Percentiles rank a stretch among this genome's conserved stretches.
These are phyloP conservation scores for Crithidia fasciculata DNA, from an alignment of 208 protist species.

Conservation along the genomic window DNA sequence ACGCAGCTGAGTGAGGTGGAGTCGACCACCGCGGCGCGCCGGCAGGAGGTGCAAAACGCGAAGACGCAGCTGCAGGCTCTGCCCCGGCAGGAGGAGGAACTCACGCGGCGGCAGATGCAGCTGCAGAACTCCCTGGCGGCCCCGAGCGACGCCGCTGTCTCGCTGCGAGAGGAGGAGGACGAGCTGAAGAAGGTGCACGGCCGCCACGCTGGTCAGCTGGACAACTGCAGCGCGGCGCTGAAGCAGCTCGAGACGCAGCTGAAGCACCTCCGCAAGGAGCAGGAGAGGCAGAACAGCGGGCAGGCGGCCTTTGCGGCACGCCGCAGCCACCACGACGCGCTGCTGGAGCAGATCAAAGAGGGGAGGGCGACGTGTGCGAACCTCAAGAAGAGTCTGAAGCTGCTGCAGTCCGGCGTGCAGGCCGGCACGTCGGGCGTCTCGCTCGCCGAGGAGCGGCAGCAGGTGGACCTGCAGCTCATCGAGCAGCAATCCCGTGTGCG, in stretches of 20 bases:
- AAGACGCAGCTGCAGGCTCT: conserved; percentile 58
- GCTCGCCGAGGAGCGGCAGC: conserved; percentile 73
- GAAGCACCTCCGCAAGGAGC: conserved; percentile 55
- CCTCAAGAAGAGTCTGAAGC: conserved; percentile 73
- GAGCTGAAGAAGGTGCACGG: conserved; percentile 56
- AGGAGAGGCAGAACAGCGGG: conserved; percentile 42
- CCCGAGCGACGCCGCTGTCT: conserved; percentile 58
- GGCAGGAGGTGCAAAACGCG: conserved; percentile 32
- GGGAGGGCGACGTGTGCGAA: conserved; percentile 54
- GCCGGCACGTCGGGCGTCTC: conserved; percentile 80
- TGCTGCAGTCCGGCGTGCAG: conserved; percentile 79
- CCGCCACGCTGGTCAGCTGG: conserved; percentile 56
- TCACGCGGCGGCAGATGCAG: conserved; percentile 60
- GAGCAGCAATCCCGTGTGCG: conserved; percentile 45
- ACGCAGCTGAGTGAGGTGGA: conserved; percentile 36
- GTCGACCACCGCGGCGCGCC: conserved; percentile 8
- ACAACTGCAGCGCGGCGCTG: conserved; percentile 41
- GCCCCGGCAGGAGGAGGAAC: conserved; percentile 57
- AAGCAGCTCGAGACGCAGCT: conserved; percentile 58
- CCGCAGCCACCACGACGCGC: conserved; percentile 39
- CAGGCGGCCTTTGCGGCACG: conserved; percentile 55
- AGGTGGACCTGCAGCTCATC: conserved; percentile 73
- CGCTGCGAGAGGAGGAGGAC: conserved; percentile 74
- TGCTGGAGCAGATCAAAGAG: conserved; percentile 63
- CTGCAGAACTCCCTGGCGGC: conserved; percentile 56